Base-by-base conservation (phyloP, 371 early-diverging fungal genomes). In the Nematocida displodere region DNA sequence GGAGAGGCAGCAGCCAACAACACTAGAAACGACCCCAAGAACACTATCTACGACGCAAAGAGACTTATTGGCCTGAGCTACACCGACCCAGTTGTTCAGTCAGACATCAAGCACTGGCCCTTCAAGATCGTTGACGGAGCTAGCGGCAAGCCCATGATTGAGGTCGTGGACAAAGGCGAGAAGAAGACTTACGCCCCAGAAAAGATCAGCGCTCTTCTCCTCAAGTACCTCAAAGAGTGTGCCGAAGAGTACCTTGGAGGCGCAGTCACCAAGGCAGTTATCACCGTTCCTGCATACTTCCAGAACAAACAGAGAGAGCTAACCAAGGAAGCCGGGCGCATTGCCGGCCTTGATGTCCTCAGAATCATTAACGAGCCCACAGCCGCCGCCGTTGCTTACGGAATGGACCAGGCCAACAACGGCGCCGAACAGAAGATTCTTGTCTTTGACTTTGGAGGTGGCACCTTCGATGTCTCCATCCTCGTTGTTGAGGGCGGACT, bases 301-400 rank as follows among this genome's bases (percentile, higher is more conserved):
- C 63, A 65, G 37, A 84, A 86, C 64, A 59, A 79, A 68, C 83
- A 85, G 46, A 68, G 81, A 47, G 77, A 83, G 58, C 76, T 79
- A 17, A 85, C 84, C 3, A 79, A 80, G 54, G 64, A 75, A 50
- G 83, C 85, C 28, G 82, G 80, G 24, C 34, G 20, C 22, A 79
- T 80, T 42, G 85, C 82, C 33, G 79, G 78, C 48, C 77, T 84
- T 29, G 68, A 83, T 11, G 75, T 64, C 2, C 64, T 79, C 44
- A 77, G 66, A 54, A 67, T 79, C 33, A 49, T 77, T 39, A 78
- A 77, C 46, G 95, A 95, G 87, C 95, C 95, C 75, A 93, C 93
- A 33, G 95, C 95, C 54, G 95, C 95, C 56, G 95, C 95, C 81
- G 91, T 94, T 76, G 93, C 95, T 71, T 94, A 94, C 85, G 94